These are phyloP conservation scores for Ulota crispa DNA, from an alignment of 225 moss, liverwort and hornwort species.

Conservation along the genomic window DNA sequence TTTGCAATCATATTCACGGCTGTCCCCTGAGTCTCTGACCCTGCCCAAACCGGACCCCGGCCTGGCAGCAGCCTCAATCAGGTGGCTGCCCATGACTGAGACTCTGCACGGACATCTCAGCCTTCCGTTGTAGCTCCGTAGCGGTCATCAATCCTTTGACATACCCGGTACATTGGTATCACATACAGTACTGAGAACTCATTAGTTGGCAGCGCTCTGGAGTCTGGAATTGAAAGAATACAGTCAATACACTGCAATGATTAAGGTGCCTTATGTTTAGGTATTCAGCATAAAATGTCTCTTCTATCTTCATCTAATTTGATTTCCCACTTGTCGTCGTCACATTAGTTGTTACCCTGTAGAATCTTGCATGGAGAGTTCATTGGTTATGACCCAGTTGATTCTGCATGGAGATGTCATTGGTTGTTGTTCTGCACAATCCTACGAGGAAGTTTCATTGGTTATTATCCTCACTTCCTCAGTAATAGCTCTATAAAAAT, in stretches of 20 bases:
- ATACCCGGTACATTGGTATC: neutral
- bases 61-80: slow-evolving; percentile 11
- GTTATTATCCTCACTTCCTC: no score
- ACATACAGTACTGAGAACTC: neutral
- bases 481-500: no score
- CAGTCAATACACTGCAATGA: no score
- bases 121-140: neutral
- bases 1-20: neutral
- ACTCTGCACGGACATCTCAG: neutral
- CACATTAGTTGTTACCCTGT: neutral
- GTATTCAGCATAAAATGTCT: no score
- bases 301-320: no score
- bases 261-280: no score
- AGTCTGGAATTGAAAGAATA: no score
- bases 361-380: neutral
- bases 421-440: no score
- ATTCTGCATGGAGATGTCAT: no score
- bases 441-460: neutral
- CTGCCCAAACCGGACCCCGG: neutral
- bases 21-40: neutral
- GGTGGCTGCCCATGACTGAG: neutral
- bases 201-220: neutral
- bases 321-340: neutral
- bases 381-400: neutral
- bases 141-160: no score